Evolutionary conservation across 2,329 filamentous ascomycete genomes (phyloP).

Genomic region (Pochonia chlamydosporia): DNA sequence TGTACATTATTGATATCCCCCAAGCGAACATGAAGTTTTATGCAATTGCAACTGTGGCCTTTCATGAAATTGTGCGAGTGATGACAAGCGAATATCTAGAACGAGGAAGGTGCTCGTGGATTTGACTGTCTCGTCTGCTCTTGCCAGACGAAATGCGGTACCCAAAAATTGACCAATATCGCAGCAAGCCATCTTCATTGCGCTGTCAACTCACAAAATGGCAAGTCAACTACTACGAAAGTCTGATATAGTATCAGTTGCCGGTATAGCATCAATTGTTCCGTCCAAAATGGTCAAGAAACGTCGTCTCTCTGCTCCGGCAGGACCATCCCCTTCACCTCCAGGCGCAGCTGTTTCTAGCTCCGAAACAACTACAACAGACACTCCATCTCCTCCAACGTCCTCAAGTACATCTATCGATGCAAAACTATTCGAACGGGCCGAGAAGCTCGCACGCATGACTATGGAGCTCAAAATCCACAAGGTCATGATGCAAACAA

Average conservation of each 20-base stretch:
- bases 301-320: constrained; percentile 7
- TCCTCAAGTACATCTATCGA: neutral
- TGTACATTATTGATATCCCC: neutral
- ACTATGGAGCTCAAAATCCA: constrained; percentile 30
- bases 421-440: constrained; percentile 16
- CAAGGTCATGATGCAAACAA: constrained; percentile 19
- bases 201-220: too few relatives aligned
- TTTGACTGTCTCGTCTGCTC: neutral
- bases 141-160: too few relatives aligned
- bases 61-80: neutral
- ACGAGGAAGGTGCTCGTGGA: neutral
- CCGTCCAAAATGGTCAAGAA: constrained; percentile 4
- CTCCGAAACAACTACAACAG: neutral
- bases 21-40: neutral
- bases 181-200: too few relatives aligned
- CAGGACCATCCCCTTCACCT: neutral
- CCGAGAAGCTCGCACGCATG: constrained; percentile 29
- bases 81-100: too few relatives aligned
- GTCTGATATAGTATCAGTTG: too few relatives aligned
- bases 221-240: too few relatives aligned
- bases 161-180: too few relatives aligned
- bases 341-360: neutral
- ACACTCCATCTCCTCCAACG: neutral
- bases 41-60: neutral
- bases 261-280: too few relatives aligned